Evolutionary conservation across 345 rosid genomes (phyloP), one percentile per base, ranked within the genome.

Genomic region (Ceriops decandra): DNA sequence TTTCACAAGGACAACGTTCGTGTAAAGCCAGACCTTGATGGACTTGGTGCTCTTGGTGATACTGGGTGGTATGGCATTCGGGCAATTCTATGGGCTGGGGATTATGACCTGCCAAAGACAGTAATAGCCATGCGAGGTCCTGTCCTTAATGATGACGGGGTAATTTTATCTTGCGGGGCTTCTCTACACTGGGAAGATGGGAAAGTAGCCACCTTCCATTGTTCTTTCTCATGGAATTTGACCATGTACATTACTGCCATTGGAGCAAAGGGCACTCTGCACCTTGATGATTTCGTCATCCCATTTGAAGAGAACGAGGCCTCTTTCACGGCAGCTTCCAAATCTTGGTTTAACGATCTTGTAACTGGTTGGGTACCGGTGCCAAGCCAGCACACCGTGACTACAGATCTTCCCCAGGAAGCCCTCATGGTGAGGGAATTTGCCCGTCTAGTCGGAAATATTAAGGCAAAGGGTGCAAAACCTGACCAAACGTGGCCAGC

Each of bases 21-120:
- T n/a, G 93, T 93, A 22, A 90, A 88, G 81, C 90, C 93, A 26
- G 87, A 87, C 63, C 97, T 93, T 1, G 97, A 93, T 47, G 83
- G 84, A 15, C 96, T 85, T 2, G 98, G 98, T 26, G 84, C 93
- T 6, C 90, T 93, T 0, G 98, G 97, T 7, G 98, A 93, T 59
- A 79, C 83, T n/a, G 97, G 98, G 33, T 93, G 98, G 98, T 93
- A 93, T 68, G 70, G 86, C 53, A 75, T 86, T 68, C 77, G 89
- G 74, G 80, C 89, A 33, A 76, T 78, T 73, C 80, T 90, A 60
- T 84, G 84, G 73, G 88, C 73, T 3, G 81, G 80, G 64, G 80
- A 85, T 70, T 88, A 85, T 67, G 80, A 90, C 63, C 82, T 90
- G 33, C 98, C 97, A 0, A 83, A 82, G 73, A 83, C 82, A 0